Conservation (phyloP, 371 early-diverging fungal species). For the Zychaea mexicana region DNA sequence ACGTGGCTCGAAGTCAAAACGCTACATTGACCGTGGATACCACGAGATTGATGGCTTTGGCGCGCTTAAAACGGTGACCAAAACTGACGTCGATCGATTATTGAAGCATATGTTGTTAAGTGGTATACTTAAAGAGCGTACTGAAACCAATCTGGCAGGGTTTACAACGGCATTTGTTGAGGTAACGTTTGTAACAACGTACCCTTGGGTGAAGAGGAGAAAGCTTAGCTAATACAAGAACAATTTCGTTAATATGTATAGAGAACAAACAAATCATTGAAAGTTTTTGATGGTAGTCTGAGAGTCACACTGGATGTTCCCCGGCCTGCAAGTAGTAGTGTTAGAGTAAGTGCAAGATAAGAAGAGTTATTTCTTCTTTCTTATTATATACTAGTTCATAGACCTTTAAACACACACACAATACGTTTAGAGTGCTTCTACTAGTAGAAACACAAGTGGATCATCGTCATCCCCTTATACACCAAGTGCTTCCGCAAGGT, state of each 20-base stretch:
- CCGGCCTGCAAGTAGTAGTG: not conserved
- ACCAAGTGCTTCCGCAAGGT: too few species aligned
- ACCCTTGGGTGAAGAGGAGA: too few species aligned
- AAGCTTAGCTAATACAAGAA: too few species aligned
- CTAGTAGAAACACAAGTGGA: too few species aligned
- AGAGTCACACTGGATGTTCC: not conserved
- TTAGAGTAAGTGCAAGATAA: not conserved
- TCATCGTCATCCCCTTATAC: not conserved
- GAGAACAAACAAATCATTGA: not conserved
- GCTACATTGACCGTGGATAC: constrained; percentile 53
- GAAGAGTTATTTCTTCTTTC: too few species aligned
- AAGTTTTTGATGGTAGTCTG: not conserved
- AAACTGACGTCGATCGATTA: constrained; percentile 68
- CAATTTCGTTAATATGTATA: too few species aligned
- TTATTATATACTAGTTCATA: too few species aligned
- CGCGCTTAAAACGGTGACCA: constrained; percentile 55
- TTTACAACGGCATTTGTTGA: constrained; percentile 22
- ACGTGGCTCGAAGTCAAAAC: constrained; percentile 69
- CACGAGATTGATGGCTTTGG: constrained; percentile 63
- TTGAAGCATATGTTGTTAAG: constrained; percentile 63
- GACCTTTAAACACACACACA: too few species aligned
- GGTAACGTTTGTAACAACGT: too few species aligned
- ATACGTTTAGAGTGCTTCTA: too few species aligned
- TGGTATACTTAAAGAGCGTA: constrained; percentile 63
- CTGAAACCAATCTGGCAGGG: constrained; percentile 32